Evolutionary conservation across 768 basidiomycete species (phyloP).

Genomic region (Trametes maxima): DNA sequence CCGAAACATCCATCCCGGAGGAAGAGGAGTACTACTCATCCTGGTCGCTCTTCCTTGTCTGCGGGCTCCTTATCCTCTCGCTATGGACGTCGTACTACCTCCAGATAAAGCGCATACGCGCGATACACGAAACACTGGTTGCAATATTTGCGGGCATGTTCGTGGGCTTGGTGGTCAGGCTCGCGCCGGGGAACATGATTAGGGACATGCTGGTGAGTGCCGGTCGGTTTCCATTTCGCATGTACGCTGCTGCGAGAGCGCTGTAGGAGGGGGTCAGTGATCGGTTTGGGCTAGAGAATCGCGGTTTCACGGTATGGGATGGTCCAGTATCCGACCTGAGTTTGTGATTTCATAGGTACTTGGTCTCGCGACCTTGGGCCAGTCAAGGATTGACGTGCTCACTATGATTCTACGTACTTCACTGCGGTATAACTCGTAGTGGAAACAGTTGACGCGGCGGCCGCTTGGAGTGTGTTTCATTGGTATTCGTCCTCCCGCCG

Average conservation of each 20-base stretch:
- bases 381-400: background rate
- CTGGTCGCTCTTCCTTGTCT: slow-evolving; percentile 93
- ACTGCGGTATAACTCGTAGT: background rate
- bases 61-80: slow-evolving; percentile 89
- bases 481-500: too few species aligned
- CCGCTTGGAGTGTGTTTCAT: too few species aligned
- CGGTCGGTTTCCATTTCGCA: background rate
- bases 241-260: background rate
- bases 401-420: background rate
- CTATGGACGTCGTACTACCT: slow-evolving; percentile 97
- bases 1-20: slow-evolving; percentile 42
- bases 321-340: background rate
- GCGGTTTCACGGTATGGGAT: too few species aligned
- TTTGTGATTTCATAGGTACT: background rate
- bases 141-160: slow-evolving; percentile 96
- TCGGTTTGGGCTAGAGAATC: background rate
- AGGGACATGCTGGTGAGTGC: slow-evolving; percentile 92
- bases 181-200: slow-evolving; percentile 93
- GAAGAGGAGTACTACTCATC: slow-evolving; percentile 92
- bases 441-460: too few species aligned
- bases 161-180: slow-evolving; percentile 87
- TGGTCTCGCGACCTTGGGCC: too few species aligned
- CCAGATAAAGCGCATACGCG: slow-evolving; percentile 93
- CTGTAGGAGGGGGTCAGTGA: background rate
- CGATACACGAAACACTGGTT: slow-evolving; percentile 94